A percentile compares a stretch with the other conserved stretches of the same genome.
Evolutionary conservation across 75 land plant species (phyloP).

Genomic region (Isoetes taiwanensis): DNA sequence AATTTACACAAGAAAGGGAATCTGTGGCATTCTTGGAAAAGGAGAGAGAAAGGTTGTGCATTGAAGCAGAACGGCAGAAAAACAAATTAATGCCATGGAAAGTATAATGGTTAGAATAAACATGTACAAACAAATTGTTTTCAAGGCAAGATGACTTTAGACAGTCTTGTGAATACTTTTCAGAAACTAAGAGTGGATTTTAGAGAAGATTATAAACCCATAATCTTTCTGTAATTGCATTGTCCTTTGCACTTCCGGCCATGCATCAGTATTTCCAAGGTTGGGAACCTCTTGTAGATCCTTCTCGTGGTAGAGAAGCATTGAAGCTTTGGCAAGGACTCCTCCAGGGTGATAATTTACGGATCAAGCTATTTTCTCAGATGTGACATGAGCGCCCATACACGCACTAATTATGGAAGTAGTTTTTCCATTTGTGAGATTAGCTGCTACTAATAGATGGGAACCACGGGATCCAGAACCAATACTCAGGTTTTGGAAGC

Average conservation of each 20-base stretch:
- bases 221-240: constrained; percentile 61
- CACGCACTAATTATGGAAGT: constrained; percentile 65
- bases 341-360: constrained; percentile 49
- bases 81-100: constrained; percentile 53
- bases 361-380: constrained; percentile 32
- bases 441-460: constrained; percentile 72
- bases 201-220: constrained; percentile 68
- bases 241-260: constrained; percentile 59
- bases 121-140: constrained; percentile 26
- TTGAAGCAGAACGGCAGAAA: constrained; percentile 38
- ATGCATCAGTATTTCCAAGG: constrained; percentile 60
- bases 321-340: constrained; percentile 53
- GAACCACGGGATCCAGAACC: constrained; percentile 89
- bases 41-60: constrained; percentile 41
- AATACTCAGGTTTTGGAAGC: constrained; percentile 67
- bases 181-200: constrained; percentile 26
- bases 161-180: constrained; percentile 45
- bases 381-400: constrained; percentile 38
- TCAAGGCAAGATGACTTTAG: constrained; percentile 46
- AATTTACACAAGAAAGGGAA: constrained; percentile 40
- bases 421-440: constrained; percentile 64
- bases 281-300: constrained; percentile 88
- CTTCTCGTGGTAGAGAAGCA: constrained; percentile 47
- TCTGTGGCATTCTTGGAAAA: constrained; percentile 29
- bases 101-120: constrained; percentile 26